Evolutionary conservation across 2,329 filamentous ascomycete genomes (phyloP).

Genomic region (Zasmidium citrigriseum): DNA sequence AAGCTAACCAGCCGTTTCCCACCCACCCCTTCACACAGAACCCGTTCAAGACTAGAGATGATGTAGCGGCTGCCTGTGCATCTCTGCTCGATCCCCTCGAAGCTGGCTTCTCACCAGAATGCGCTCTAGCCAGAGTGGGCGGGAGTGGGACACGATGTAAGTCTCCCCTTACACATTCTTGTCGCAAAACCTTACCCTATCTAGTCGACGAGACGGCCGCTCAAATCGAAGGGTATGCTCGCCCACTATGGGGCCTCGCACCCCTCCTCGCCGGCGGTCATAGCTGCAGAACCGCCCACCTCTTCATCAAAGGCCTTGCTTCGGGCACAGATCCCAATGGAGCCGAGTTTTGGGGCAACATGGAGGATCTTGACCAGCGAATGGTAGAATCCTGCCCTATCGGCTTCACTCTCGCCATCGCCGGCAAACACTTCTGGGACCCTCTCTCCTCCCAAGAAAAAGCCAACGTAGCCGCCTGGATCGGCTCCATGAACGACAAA

Average conservation of each 20-base stretch:
- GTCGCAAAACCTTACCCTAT: not conserved
- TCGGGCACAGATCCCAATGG: conserved; percentile 69
- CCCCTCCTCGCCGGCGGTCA: conserved; percentile 69
- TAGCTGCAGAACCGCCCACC: conserved; percentile 62
- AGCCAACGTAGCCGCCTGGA: conserved; percentile 68
- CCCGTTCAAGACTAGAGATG: conserved; percentile 41
- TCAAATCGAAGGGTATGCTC: conserved; percentile 73
- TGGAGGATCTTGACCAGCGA: conserved; percentile 74
- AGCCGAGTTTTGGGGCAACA: conserved; percentile 75
- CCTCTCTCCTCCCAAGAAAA: conserved; percentile 63
- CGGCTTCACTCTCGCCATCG: conserved; percentile 72
- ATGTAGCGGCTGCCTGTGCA: conserved; percentile 45
- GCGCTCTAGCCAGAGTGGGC: conserved; percentile 67
- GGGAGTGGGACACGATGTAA: conserved; percentile 68
- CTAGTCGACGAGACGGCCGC: conserved; percentile 73
- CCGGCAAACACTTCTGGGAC: conserved; percentile 64
- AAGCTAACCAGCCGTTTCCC: conserved; percentile 44
- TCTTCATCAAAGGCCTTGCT: conserved; percentile 70
- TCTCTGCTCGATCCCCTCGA: conserved; percentile 69
- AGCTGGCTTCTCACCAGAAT: conserved; percentile 68
- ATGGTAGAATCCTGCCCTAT: conserved; percentile 86
- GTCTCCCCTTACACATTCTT: conserved; percentile 1
- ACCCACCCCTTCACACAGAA: conserved; percentile 47
- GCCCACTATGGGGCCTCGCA: conserved; percentile 74
- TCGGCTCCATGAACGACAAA: conserved; percentile 77